Conservation (phyloP, 208 protist species). For the Trypanosoma avium region DNA sequence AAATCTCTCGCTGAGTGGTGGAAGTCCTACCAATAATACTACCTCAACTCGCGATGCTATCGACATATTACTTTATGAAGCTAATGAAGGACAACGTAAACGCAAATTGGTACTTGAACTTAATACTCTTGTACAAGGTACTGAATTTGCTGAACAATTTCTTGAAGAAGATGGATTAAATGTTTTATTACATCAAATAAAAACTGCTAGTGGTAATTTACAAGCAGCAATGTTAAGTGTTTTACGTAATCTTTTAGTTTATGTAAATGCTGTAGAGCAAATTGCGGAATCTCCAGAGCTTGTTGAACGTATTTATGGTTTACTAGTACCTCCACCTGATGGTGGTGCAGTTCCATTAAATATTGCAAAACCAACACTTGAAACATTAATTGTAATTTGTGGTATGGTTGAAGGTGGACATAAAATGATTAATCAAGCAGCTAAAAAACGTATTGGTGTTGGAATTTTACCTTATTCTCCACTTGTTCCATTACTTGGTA, state of each 20-base stretch:
- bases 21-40: neutral
- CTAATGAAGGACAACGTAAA: slow-evolving; percentile 25
- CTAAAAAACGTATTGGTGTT: slow-evolving; percentile 26
- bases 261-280: slow-evolving; percentile 44
- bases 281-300: slow-evolving; percentile 32
- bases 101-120: slow-evolving; percentile 34
- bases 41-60: slow-evolving; percentile 26
- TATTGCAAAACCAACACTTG: slow-evolving; percentile 39
- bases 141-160: slow-evolving; percentile 42
- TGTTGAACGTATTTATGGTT: slow-evolving; percentile 35
- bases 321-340: slow-evolving; percentile 27
- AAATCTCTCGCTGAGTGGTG: neutral
- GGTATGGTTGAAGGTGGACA: slow-evolving; percentile 30
- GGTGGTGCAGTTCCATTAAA: slow-evolving; percentile 15
- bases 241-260: slow-evolving; percentile 31
- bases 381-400: slow-evolving; percentile 40
- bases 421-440: slow-evolving; percentile 35
- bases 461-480: slow-evolving; percentile 30
- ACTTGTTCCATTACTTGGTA: slow-evolving; percentile 26
- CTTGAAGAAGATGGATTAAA: slow-evolving; percentile 36
- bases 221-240: slow-evolving; percentile 33
- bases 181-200: slow-evolving; percentile 27
- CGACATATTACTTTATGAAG: slow-evolving; percentile 24
- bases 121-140: slow-evolving; percentile 14
- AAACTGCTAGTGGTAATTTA: slow-evolving; percentile 21